Evolutionary conservation across 805 yeast genomes (phyloP).

Genomic region (Candida krabiensis): DNA sequence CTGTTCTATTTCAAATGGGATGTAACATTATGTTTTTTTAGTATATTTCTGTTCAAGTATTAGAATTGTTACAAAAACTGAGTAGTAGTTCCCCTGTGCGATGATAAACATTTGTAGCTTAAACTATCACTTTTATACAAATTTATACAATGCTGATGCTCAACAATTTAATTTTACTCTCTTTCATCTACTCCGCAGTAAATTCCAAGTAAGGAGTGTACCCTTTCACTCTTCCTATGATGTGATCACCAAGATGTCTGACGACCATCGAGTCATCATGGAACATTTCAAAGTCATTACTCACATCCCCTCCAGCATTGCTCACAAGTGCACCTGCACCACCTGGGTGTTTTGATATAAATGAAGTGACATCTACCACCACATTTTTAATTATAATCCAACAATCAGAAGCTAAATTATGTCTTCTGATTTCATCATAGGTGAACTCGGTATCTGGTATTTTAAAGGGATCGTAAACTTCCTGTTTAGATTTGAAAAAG

Average conservation of each 20-base stretch:
- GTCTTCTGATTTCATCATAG: constrained; percentile 46
- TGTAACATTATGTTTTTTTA: too few relatives aligned
- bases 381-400: constrained; percentile 56
- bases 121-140: too few relatives aligned
- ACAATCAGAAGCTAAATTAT: constrained; percentile 46
- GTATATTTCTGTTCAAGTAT: too few relatives aligned
- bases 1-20: too few relatives aligned
- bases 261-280: constrained; percentile 58
- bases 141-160: too few relatives aligned
- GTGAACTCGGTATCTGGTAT: constrained; percentile 52
- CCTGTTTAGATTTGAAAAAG: constrained; percentile 10
- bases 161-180: too few relatives aligned
- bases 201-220: constrained; percentile 40
- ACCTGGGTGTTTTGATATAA: constrained; percentile 59
- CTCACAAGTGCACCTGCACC: constrained; percentile 74
- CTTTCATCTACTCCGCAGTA: not conserved
- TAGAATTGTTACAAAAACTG: too few relatives aligned
- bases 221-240: constrained; percentile 54
- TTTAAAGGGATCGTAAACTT: constrained; percentile 25
- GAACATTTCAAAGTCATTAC: constrained; percentile 54
- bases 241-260: constrained; percentile 47
- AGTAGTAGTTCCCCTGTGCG: too few relatives aligned
- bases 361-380: constrained; percentile 47
- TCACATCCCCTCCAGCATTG: constrained; percentile 72
- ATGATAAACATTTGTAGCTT: too few relatives aligned